Conservation (phyloP, 441 rosid species). For the Codiaeum variegatum region DNA sequence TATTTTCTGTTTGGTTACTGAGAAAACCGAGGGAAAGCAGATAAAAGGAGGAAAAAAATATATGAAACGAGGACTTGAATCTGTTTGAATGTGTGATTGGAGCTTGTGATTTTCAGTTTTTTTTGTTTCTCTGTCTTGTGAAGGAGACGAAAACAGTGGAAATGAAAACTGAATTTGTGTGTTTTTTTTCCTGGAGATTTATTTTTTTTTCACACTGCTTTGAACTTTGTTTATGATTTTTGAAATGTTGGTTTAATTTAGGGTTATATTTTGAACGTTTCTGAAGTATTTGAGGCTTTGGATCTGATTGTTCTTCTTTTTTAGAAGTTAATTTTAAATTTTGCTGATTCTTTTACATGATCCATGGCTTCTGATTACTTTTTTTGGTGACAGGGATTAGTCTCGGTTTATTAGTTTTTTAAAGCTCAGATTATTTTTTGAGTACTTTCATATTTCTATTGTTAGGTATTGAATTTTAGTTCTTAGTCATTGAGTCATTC, state of each 20-base stretch:
- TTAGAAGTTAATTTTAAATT: not conserved
- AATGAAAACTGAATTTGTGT: not conserved
- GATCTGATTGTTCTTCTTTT: slow-evolving; percentile 13
- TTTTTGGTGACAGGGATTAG: no score
- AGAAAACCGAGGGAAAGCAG: not conserved
- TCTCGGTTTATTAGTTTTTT: no score
- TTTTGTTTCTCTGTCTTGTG: not conserved
- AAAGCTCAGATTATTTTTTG: no score
- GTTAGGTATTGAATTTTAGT: no score
- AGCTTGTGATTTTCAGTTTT: not conserved
- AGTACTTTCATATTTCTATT: no score
- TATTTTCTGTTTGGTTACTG: slow-evolving; percentile 1
- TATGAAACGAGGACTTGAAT: not conserved
- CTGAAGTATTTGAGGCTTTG: not conserved
- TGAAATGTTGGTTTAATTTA: not conserved
- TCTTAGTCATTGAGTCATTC: no score
- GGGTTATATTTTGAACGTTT: not conserved
- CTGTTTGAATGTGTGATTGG: not conserved
- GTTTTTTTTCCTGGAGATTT: not conserved
- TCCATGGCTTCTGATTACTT: no score
- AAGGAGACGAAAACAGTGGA: not conserved
- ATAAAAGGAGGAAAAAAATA: not conserved
- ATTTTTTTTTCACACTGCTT: not conserved
- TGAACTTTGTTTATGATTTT: no score
- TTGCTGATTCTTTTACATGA: no score